Base-by-base conservation (phyloP, 2,329 filamentous ascomycete genomes). In the Fusarium nisikadoi region DNA sequence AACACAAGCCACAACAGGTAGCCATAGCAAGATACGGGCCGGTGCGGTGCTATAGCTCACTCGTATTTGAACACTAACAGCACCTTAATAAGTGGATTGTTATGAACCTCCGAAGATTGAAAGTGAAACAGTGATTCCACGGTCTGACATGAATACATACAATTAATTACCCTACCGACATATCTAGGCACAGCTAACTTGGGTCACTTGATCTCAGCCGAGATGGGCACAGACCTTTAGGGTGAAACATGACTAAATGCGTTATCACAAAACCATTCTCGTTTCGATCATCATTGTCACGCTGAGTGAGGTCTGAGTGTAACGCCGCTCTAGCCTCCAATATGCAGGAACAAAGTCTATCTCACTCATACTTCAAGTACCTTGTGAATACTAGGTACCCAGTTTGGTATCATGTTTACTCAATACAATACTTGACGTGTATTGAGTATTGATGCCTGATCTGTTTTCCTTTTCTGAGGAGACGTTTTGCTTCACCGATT, bases 341-440 rank as follows among this genome's bases (percentile, higher is more conserved):
- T 41, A 68, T 68, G 64, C 65, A 68, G 65, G 65, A 63, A 68
- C 64, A 47, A 27, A 62, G 47, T 52, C 16, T 63, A 56, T 50
- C 43, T 38, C 19, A 45, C 35, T 46, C 38, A 39, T 68, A 36
- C 23, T 2, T 19, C 29, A 23, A 19, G 9, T 11, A 19, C 27
- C 27, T 29, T 29, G 27, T 25, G 16, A 16, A 13, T 43, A 27
- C 19, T 25, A 45, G 27, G 9, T 29, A 29, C 20, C 20, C 11
- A 19, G 11, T 17, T 39, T 31, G 20, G 13, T 31, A 11, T 27
- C 31, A n/a, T 27, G n/a, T 25, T 5, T 33, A 23, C 33, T 27
- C 50, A 46, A 12, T 23, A 8, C 25, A 46, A 12, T 23, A 11
- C 25, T 23, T 49, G n/a, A 53, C 14, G 20, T 29, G 23, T 35